Evolutionary conservation across 1,284 basidiomycete genomes (phyloP), one percentile per base, ranked within the genome.

Genomic region (Microbotryomycetes sp.): DNA sequence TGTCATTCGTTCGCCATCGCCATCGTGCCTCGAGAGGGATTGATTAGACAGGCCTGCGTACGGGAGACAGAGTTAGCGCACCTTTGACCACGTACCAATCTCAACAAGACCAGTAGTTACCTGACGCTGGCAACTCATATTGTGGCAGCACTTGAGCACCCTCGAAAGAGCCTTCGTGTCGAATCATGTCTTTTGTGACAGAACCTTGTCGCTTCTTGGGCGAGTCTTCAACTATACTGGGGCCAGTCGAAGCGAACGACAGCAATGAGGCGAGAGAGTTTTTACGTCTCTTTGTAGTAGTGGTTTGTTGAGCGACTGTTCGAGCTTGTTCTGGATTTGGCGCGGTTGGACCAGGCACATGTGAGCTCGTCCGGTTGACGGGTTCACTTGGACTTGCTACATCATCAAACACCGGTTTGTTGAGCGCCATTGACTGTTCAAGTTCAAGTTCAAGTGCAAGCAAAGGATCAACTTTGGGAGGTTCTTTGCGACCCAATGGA

Each of bases 391-490:
- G n/a, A n/a, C n/a, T n/a, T n/a, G n/a, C 12, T 42, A 19, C 36
- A 42, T 12, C 12, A 12, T 42, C 19, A 19, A 19, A 19, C 19
- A 12, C 36, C 12, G 36, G 36, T 19, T 42, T 42, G 36, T 42
- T 42, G 14, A 60, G 25, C 26, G 61, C 64, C 3, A 48, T 42
- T 19, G 50, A 25, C 3, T 25, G 22, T 29, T 67, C 65, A 42
- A 55, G 32, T 53, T 64, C 60, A 4, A 64, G 48, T 28, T 60
- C 63, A 12, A 61, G 25, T 50, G 60, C 56, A 26, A 59, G 52
- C 48, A 60, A 29, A 16, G 54, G 47, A n/a, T 64, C 65, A 16
- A 64, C 57, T 47, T 62, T 56, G 6, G 62, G 62, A 25, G 63
- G 58, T 28, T 64, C 65, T 30, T 67, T 64, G 14, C 62, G 22